Base-by-base conservation (phyloP, 2,329 filamentous ascomycete genomes). In the Talaromyces sp. region DNA sequence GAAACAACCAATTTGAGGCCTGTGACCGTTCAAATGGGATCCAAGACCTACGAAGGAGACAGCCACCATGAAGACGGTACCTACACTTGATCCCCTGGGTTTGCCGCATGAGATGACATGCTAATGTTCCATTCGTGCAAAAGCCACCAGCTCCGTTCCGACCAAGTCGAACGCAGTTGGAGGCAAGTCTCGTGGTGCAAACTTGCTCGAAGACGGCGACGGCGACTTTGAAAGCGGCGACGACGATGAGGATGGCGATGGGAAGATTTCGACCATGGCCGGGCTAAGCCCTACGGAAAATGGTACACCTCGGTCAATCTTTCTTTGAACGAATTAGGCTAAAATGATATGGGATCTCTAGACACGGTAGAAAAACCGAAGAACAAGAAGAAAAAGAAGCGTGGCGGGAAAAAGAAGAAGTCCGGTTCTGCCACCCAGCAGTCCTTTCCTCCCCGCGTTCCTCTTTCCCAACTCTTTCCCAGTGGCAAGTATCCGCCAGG, bases 381-480 rank as follows among this genome's bases (percentile, higher is more conserved):
- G n/a, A 47, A 47, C 9, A 47, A 47, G 6, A 80, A 77, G 68
- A 74, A 73, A 63, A 77, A 74, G 68, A 77, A 76, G 70, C 76
- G 73, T 65, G 74, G 73, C 67, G 68, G 64, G 22, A 71, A 72
- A 62, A 62, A 62, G 60, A 62, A 58, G 19, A 62, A 59, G 52
- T 36, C 52, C 19, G 58, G 55, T 42, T 69, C 67, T 13, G 61
- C 59, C 57, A 42, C 54, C 15, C 68, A 75, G 61, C 81, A 83
- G 64, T 76, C 77, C 8, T 74, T 68, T 22, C 81, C 81, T 33
- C 81, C 81, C 10, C 74, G 78, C n/a, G 71, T 81, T 27, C 73
- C 76, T 15, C 68, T 84, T 10, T 68, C 71, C n/a, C 70, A 78
- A 49, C 73, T 83, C 28, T 83, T 82, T 67, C 76, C 75, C 2